Evolutionary conservation across 1,284 basidiomycete species (phyloP).

Genomic region (Sporisorium iseilematis-ciliati): DNA sequence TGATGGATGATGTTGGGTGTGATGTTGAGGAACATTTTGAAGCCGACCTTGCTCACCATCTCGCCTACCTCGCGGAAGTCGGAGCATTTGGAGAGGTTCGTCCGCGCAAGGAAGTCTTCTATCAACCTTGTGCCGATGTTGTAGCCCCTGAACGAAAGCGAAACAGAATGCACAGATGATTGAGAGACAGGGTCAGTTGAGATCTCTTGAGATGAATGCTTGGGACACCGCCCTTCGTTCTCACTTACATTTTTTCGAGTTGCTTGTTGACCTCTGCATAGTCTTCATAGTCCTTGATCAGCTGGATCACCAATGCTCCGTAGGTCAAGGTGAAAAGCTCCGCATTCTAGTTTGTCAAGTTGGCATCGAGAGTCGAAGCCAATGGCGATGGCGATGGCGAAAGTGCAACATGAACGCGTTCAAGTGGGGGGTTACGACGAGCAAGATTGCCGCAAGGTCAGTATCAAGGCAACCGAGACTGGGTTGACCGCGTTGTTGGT

Average conservation of each 20-base stretch:
- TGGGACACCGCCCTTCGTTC: too few relatives aligned
- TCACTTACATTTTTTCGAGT: slow-evolving; percentile 75
- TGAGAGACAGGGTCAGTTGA: background rate
- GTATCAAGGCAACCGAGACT: background rate
- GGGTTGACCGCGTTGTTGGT: background rate
- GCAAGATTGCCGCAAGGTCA: background rate
- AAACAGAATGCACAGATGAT: background rate
- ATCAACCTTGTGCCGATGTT: slow-evolving; percentile 96
- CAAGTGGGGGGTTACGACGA: background rate
- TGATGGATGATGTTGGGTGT: slow-evolving; percentile 83
- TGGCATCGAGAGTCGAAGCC: background rate
- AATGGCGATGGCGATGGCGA: background rate
- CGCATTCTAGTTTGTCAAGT: slow-evolving; percentile 76
- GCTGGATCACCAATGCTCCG: slow-evolving; percentile 95
- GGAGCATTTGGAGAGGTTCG: slow-evolving; percentile 76
- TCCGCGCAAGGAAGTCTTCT: slow-evolving; percentile 96
- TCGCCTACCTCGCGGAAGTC: slow-evolving; percentile 88
- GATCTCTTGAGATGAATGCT: too few relatives aligned
- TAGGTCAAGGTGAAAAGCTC: slow-evolving; percentile 98
- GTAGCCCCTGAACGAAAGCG: slow-evolving; percentile 81
- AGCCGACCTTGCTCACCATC: slow-evolving; percentile 79
- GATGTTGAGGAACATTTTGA: slow-evolving; percentile 97
- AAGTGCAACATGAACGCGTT: too few relatives aligned
- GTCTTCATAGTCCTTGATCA: slow-evolving; percentile 99
- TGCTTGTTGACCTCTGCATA: slow-evolving; percentile 83